Conservation (phyloP, 257 asterid species). For the Przewalskia tangutica region DNA sequence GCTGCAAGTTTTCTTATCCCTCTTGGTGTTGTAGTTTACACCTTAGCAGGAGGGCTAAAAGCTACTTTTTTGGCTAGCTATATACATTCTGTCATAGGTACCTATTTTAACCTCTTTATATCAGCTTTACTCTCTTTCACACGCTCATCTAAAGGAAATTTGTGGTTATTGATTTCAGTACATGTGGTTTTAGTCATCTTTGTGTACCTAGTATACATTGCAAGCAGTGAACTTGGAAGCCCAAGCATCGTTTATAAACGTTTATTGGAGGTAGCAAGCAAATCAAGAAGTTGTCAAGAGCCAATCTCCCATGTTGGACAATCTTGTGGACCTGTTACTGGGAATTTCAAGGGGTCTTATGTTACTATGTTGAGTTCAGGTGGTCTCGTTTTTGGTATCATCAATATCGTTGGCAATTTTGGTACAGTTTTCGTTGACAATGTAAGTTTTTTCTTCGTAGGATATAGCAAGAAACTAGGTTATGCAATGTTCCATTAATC, state of each 20-base stretch:
- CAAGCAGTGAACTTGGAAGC: constrained; percentile 81
- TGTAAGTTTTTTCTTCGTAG: constrained; percentile 27
- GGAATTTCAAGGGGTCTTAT: constrained; percentile 76
- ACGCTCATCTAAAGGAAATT: neutral
- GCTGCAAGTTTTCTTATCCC: constrained; percentile 94
- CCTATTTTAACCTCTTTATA: neutral
- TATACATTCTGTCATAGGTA: constrained; percentile 88
- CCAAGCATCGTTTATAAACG: constrained; percentile 57
- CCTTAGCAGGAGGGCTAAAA: constrained; percentile 83
- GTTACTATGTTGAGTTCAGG: constrained; percentile 87
- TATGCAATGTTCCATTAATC: neutral
- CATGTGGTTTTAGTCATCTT: constrained; percentile 76
- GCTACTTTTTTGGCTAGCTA: constrained; percentile 95
- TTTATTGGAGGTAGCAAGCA: constrained; percentile 69
- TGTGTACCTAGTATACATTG: constrained; percentile 65
- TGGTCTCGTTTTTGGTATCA: constrained; percentile 79
- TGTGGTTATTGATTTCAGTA: constrained; percentile 29
- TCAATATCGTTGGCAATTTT: constrained; percentile 86
- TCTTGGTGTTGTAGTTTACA: constrained; percentile 76
- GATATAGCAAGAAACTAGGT: neutral
- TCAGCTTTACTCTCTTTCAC: neutral
- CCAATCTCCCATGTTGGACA: constrained; percentile 61
- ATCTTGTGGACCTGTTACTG: constrained; percentile 71
- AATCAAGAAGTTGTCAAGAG: constrained; percentile 46
- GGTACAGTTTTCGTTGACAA: constrained; percentile 92